Percentiles rank a stretch among this genome's conserved stretches.
These are phyloP conservation scores for Penicillium fimorum DNA, from an alignment of 495 filamentous ascomycete species.

Conservation along the genomic window DNA sequence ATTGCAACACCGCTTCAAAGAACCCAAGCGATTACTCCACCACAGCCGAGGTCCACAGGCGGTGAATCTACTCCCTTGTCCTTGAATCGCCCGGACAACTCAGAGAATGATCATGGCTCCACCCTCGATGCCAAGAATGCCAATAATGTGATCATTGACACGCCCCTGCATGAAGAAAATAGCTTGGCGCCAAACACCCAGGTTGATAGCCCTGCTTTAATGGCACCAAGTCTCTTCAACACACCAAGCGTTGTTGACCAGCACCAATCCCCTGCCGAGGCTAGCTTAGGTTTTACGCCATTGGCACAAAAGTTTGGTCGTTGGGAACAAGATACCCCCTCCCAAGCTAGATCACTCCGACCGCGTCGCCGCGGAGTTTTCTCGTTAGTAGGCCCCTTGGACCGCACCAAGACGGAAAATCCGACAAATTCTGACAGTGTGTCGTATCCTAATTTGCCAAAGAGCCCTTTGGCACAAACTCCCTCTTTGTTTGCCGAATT, in stretches of 20 bases:
- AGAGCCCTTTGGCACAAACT: conserved; percentile 19
- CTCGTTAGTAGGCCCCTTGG: conserved; percentile 41
- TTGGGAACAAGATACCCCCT: conserved; percentile 57
- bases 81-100: conserved; percentile 30
- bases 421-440: conserved; percentile 14
- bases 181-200: conserved; percentile 16
- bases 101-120: conserved; percentile 23
- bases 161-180: conserved; percentile 15
- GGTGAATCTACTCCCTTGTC: conserved; percentile 14
- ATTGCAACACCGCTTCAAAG: conserved; percentile 8
- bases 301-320: conserved; percentile 57
- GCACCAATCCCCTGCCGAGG: conserved; percentile 27
- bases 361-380: conserved; percentile 43
- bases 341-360: conserved; percentile 39
- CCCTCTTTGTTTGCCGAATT: conserved; percentile 19
- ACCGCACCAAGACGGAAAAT: conserved; percentile 9
- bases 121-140: conserved; percentile 11
- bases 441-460: conserved; percentile 30
- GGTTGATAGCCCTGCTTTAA: conserved; percentile 24
- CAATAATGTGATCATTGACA: conserved; percentile 12
- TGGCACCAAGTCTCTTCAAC: conserved; percentile 23
- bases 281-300: conserved; percentile 56
- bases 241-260: conserved; percentile 20
- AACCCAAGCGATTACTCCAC: conserved; percentile 16
- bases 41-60: conserved; percentile 19